A percentile compares a stretch with the other conserved stretches of the same genome.
Evolutionary conservation across 352 stramenopile species (phyloP).

Genomic region (Hyaloperonospora arabidopsidis): DNA sequence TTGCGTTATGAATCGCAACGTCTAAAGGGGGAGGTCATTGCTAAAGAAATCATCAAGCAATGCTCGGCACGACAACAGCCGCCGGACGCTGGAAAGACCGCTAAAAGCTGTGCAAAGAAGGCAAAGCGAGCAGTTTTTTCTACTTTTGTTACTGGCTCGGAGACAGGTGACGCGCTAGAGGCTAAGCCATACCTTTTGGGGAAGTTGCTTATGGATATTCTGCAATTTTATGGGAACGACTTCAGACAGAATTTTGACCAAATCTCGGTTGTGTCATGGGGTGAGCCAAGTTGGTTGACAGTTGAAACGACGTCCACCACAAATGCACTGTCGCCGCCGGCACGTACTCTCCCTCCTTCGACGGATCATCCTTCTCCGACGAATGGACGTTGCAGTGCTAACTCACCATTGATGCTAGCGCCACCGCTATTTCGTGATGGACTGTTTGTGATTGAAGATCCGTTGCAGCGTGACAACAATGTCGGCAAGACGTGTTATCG

Average conservation of each 20-base stretch:
- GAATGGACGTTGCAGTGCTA: conserved; percentile 12
- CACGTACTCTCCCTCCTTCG: conserved; percentile 17
- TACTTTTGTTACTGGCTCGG: conserved; percentile 30
- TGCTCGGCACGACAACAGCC: conserved; percentile 32
- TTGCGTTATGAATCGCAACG: conserved; percentile 41
- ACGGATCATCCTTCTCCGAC: conserved; percentile 12
- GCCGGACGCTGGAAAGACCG: conserved; percentile 16
- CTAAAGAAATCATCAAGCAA: conserved; percentile 47
- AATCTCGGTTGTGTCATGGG: conserved; percentile 37
- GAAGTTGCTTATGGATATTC: conserved; percentile 77
- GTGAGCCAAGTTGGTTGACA: conserved; percentile 16
- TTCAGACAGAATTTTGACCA: conserved; percentile 69
- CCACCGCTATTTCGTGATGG: conserved; percentile 30
- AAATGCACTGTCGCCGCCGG: conserved; percentile 14
- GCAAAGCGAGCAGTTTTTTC: conserved; percentile 30
- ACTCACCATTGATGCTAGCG: conserved; percentile 17
- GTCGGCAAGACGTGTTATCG: conserved; percentile 80
- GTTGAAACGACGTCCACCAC: conserved; percentile 9
- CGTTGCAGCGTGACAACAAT: conserved; percentile 65
- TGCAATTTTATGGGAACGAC: conserved; percentile 80
- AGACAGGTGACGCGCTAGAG: conserved; percentile 26
- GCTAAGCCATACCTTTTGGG: conserved; percentile 49
- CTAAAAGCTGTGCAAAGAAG: conserved; percentile 17
- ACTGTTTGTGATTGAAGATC: conserved; percentile 63
- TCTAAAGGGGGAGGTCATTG: conserved; percentile 39